Percentiles rank a stretch among this genome's conserved stretches.
phyloP scores from a whole-genome alignment of 345 rosid species.

The Gossypium herbaceum region DNA sequence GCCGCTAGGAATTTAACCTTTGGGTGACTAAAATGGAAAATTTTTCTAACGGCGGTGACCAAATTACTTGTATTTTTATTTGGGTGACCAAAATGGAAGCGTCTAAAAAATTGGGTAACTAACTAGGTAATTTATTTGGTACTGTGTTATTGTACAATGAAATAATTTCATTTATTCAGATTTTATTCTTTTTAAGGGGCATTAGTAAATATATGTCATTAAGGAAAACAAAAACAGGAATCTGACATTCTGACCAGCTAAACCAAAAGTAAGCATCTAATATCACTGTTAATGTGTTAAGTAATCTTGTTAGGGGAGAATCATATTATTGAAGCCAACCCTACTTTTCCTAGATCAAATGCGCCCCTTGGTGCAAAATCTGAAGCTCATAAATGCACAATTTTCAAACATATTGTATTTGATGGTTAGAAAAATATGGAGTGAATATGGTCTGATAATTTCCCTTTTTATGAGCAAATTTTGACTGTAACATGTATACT shows the following conservation, averaged over 20 bases:
- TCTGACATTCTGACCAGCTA: neutral
- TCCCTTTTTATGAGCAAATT: neutral
- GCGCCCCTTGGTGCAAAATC: neutral
- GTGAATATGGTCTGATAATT: neutral
- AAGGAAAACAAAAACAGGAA: neutral
- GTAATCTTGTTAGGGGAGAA: neutral
- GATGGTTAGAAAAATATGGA: neutral
- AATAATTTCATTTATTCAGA: no score
- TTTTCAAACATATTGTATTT: neutral
- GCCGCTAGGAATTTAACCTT: no score
- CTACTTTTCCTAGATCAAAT: neutral
- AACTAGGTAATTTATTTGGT: neutral
- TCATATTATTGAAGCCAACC: neutral
- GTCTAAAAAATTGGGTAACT: no score
- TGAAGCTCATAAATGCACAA: neutral
- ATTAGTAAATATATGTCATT: neutral
- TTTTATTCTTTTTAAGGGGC: no score
- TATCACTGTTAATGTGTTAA: neutral
- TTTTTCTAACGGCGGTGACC: no score
- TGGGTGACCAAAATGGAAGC: no score
- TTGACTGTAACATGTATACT: neutral
- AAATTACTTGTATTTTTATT: no score
- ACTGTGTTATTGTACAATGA: neutral
- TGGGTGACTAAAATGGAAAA: no score
- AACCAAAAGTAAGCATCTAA: neutral